Evolutionary conservation across 345 rosid genomes (phyloP).

Genomic region (Moringa oleifera): DNA sequence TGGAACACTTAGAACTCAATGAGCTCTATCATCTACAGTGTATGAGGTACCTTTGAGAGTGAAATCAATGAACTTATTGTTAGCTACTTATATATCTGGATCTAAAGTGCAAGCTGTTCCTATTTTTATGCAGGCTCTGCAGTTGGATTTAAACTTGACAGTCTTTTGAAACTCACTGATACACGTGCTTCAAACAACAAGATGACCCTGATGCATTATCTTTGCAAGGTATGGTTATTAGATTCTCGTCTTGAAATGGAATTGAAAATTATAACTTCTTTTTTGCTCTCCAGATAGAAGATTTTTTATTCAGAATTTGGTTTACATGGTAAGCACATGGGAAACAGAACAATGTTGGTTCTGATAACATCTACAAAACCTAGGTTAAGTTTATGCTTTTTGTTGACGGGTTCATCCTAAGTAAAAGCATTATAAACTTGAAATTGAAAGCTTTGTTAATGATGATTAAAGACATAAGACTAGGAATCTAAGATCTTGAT

Average conservation of each 20-base stretch:
- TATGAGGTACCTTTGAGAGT: background rate
- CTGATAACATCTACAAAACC: no score
- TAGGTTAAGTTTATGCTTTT: no score
- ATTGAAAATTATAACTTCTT: no score
- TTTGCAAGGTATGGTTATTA: constrained; percentile 69
- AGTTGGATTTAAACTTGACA: constrained; percentile 95
- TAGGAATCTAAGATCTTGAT: no score
- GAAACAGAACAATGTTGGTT: no score
- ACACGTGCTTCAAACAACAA: constrained; percentile 88
- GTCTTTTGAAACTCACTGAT: constrained; percentile 88
- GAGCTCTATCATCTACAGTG: no score
- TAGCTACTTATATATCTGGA: constrained; percentile 8
- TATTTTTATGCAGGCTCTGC: constrained; percentile 80
- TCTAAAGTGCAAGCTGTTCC: constrained; percentile 16
- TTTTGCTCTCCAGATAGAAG: background rate
- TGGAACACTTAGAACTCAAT: background rate
- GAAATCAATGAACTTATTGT: background rate
- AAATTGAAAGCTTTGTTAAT: no score
- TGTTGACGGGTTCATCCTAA: no score
- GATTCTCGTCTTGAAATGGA: background rate
- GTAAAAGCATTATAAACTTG: no score
- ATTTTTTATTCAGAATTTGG: background rate
- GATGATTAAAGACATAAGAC: no score
- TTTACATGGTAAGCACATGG: no score
- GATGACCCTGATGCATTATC: constrained; percentile 98